These are phyloP conservation scores for Cucurbita pepo DNA, from an alignment of 306 rosid genomes.

Conservation along the genomic window DNA sequence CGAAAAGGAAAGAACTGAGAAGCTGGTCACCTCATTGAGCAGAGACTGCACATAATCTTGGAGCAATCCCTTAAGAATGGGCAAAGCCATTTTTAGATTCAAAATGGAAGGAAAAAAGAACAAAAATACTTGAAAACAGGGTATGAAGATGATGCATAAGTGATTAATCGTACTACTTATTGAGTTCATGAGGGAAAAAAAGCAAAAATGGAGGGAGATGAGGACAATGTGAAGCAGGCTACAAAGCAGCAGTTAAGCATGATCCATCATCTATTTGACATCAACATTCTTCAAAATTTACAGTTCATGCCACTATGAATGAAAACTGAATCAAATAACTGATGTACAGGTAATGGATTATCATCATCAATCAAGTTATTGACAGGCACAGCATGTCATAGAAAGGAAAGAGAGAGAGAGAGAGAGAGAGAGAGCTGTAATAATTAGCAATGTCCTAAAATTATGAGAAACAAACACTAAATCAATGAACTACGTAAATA, in stretches of 20 bases:
- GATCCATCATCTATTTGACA: not conserved
- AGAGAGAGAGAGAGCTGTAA: not conserved
- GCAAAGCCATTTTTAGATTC: constrained; percentile 26
- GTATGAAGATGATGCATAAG: not conserved
- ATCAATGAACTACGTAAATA: not conserved
- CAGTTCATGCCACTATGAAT: not conserved
- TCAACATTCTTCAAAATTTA: not conserved
- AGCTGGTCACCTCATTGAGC: constrained; percentile 24
- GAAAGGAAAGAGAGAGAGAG: not conserved
- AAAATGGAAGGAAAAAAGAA: not conserved
- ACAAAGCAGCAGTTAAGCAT: not conserved
- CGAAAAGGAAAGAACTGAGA: not conserved
- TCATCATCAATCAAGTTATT: not conserved
- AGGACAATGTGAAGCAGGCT: not conserved
- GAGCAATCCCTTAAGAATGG: constrained; percentile 39
- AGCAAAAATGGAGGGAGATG: not conserved
- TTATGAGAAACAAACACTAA: not conserved
- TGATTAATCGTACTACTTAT: not conserved
- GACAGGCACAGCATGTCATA: not conserved
- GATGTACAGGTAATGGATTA: not conserved
- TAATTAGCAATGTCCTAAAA: not conserved
- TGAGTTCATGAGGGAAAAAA: not conserved
- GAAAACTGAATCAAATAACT: not conserved
- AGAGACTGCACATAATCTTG: constrained; percentile 28
- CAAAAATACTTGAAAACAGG: not conserved